Conservation (phyloP, 176 grass and related monocot species). For the Themeda triandra region DNA sequence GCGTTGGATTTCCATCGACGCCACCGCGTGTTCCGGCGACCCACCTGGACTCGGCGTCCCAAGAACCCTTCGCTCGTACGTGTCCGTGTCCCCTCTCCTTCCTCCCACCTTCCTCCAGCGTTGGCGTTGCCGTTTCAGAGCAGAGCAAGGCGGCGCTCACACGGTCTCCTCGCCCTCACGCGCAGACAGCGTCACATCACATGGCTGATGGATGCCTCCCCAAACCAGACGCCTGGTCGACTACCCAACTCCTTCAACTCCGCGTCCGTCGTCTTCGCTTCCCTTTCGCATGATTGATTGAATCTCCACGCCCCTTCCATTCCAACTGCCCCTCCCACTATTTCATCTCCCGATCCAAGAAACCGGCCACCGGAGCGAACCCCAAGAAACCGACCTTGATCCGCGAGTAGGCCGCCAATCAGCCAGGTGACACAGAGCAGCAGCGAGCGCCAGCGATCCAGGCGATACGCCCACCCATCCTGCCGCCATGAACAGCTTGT, state of each 20-base stretch:
- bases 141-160: background rate
- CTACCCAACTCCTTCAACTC: slow-evolving; percentile 44
- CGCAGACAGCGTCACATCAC: background rate
- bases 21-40: slow-evolving; percentile 1
- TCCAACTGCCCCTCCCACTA: background rate
- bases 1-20: background rate
- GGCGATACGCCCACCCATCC: too few relatives aligned
- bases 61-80: too few relatives aligned
- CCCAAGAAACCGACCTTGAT: background rate
- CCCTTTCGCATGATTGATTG: background rate
- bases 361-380: background rate
- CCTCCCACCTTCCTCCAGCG: slow-evolving; percentile 32
- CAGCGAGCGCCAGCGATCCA: too few relatives aligned
- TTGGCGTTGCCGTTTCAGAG: background rate
- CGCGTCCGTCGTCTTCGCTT: slow-evolving; percentile 4
- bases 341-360: slow-evolving; percentile 35
- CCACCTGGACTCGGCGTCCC: background rate
- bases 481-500: slow-evolving; percentile 68
- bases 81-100: background rate
- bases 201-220: background rate
- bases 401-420: background rate
- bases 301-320: background rate
- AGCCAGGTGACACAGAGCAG: too few relatives aligned
- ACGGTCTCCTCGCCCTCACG: background rate
- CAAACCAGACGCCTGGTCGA: too few relatives aligned